Conservation (phyloP, 805 yeast genomes). For the Spathaspora girioi region DNA sequence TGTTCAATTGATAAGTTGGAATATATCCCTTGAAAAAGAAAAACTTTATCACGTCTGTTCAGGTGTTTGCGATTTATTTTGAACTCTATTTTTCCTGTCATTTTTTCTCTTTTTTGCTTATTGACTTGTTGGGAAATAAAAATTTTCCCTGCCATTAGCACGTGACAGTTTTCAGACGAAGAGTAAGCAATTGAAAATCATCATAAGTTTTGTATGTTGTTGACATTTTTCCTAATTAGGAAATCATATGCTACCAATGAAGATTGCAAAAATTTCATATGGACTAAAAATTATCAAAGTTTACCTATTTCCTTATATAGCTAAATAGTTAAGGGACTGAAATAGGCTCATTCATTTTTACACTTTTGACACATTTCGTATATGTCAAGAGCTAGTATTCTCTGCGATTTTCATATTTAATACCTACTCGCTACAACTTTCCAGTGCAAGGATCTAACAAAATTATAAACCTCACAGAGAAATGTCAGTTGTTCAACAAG, state of each 20-base stretch:
- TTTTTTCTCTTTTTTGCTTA: neutral
- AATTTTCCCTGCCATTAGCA: neutral
- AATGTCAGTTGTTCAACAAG: slow-evolving; percentile 5
- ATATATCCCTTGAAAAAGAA: neutral
- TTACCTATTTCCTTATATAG: neutral
- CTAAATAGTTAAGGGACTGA: neutral
- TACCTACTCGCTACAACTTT: too few species aligned
- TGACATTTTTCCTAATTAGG: neutral
- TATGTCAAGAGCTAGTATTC: too few species aligned
- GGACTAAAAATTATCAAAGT: neutral
- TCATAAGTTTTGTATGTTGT: neutral
- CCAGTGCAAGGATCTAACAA: too few species aligned
- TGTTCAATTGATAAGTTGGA: neutral
- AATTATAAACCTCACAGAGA: neutral
- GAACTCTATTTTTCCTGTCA: neutral
- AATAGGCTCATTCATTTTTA: too few species aligned
- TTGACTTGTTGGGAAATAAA: neutral
- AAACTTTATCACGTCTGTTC: neutral
- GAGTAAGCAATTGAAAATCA: neutral
- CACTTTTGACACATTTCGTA: neutral
- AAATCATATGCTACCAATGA: neutral
- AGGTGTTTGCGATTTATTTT: neutral
- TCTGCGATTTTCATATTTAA: too few species aligned
- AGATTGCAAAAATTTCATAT: neutral
- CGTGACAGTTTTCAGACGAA: neutral